Evolutionary conservation across 306 rosid genomes (phyloP), one percentile per base, ranked within the genome.

Genomic region (Quercus engelmannii): DNA sequence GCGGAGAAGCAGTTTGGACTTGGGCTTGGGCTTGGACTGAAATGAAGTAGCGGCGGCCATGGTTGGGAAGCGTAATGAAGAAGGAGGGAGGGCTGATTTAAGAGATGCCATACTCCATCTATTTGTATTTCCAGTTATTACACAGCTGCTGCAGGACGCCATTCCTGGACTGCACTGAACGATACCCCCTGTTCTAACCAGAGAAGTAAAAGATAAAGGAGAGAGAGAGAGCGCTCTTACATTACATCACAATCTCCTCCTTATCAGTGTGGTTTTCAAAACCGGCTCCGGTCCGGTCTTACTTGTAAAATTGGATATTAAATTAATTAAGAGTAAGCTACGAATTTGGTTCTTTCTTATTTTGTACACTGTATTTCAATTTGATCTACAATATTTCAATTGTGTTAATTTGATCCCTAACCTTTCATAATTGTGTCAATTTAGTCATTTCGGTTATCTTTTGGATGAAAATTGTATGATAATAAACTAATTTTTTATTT

Each of bases 81-180:
- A 4, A 71, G 88, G 25, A 90, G 75, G 19, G 0, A 68, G 72
- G 11, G 96, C 82, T 33, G 92, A 87, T 12, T 85, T 90, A 33
- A 95, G 86, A 2, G 98, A 85, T 7, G 87, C 78, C 91, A 91
- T 84, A 43, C 81, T 86, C 98, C 96, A 92, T 35, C 83, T 82
- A 69, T 59, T 79, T 51, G 55, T 78, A 6, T 30, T 61, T 31
- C 33, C 74, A 2, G 83, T 72, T 14, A 89, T 88, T 80, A 74
- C 84, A 83, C 80, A 13, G 88, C 68, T 76, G 69, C 18, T 35
- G 71, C 73, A 74, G 65, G 76, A 62, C 14, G 49, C 88, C 87
- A 84, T 80, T 77, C 19, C 51, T 49, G 43, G 3, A 8, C 46
- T 35, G 43, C 5, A 8, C 46, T 31, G 61, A 55, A 26, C 5